phyloP scores from a whole-genome alignment of 495 filamentous ascomycete genomes.

The Penicillium diatomitis region DNA sequence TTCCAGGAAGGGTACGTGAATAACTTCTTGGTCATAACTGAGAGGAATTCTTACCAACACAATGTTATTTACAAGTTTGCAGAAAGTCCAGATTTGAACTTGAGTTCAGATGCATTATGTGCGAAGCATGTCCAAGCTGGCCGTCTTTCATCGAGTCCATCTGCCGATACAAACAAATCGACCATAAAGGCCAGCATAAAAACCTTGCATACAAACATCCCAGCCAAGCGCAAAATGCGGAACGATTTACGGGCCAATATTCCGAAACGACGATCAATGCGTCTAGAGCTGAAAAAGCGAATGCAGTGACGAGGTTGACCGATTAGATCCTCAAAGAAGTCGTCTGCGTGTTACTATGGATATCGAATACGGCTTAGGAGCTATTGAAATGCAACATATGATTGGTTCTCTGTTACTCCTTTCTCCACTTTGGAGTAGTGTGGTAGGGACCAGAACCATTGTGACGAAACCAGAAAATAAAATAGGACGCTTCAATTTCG shows the following conservation, averaged over 20 bases:
- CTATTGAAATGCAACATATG: too few species aligned
- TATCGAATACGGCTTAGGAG: too few species aligned
- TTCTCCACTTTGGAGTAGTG: too few species aligned
- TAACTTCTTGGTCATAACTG: not conserved
- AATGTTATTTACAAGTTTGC: not conserved
- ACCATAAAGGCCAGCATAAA: not conserved
- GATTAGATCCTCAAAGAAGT: not conserved
- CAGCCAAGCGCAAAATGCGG: not conserved
- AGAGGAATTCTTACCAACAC: not conserved
- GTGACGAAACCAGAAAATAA: too few species aligned
- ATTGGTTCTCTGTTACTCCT: too few species aligned
- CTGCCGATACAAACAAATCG: not conserved
- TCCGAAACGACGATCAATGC: not conserved
- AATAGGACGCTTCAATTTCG: too few species aligned
- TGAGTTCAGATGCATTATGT: not conserved
- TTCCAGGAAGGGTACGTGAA: not conserved
- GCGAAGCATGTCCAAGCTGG: not conserved
- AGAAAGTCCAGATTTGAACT: not conserved
- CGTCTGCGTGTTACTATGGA: not conserved
- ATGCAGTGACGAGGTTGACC: not conserved
- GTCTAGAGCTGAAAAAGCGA: not conserved
- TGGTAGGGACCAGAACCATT: too few species aligned
- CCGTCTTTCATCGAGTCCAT: not conserved
- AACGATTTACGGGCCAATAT: not conserved
- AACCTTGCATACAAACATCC: not conserved